These are phyloP conservation scores for Limnomonas spitsbergensis DNA, from an alignment of 139 green algal genomes.

Conservation along the genomic window DNA sequence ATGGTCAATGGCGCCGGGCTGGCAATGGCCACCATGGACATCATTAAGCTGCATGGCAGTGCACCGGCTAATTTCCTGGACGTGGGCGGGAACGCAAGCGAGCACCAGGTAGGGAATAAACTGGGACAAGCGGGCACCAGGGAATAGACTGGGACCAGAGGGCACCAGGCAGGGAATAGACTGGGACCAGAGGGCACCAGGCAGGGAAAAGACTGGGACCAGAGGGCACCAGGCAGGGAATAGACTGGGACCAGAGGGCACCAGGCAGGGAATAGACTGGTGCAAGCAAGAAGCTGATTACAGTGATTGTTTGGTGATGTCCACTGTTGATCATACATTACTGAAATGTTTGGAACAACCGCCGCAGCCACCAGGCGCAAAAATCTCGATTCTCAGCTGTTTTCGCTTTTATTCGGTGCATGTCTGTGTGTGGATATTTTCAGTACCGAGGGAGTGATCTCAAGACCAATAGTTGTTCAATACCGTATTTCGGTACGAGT, in stretches of 20 bases:
- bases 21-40: conserved; percentile 99
- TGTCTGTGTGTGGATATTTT: too few species aligned
- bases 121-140: background rate
- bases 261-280: conserved; percentile 59
- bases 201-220: conserved; percentile 20
- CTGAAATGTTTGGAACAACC: too few species aligned
- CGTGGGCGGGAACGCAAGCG: conserved; percentile 88
- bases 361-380: too few species aligned
- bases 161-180: conserved; percentile 71
- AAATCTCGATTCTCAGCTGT: too few species aligned
- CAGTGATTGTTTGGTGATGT: too few species aligned
- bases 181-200: background rate
- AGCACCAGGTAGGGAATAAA: conserved; percentile 71
- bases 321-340: too few species aligned
- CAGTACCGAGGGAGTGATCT: too few species aligned
- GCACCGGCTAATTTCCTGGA: conserved; percentile 97
- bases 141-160: conserved; percentile 41
- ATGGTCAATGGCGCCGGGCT: conserved; percentile 98
- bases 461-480: too few species aligned
- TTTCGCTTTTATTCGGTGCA: too few species aligned
- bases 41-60: conserved; percentile 95
- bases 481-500: too few species aligned
- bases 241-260: conserved; percentile 58
- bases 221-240: conserved; percentile 77
- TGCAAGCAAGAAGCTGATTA: background rate